Evolutionary conservation across 2,329 filamentous ascomycete genomes (phyloP), one percentile per base, ranked within the genome.

Genomic region (Penicillium concentricum): DNA sequence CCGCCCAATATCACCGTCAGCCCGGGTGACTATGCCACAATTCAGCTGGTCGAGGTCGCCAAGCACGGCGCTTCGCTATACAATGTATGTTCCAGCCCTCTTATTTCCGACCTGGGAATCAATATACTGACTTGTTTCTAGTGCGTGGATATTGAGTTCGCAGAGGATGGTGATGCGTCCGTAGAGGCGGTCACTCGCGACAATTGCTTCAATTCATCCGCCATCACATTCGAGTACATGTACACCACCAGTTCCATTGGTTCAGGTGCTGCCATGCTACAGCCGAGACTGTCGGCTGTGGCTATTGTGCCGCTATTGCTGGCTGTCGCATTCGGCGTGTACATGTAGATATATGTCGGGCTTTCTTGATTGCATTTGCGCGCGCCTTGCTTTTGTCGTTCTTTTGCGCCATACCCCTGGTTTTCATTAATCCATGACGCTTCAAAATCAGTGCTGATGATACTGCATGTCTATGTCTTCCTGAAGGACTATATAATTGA

Each of bases 121-220:
- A 15, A 39, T 34, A 57, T 44, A 28, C 57, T 54, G 43, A 42
- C 45, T n/a, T 4, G 3, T 26, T 34, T 48, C 15, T 57, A 96
- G 91, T 97, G 94, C 72, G 92, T 95, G 65, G 93, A 97, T 71
- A 95, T 97, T 68, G 93, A 89, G 45, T 95, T 97, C 67, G 90
- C 88, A 46, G 89, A 92, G 1, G 89, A 90, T 24, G 78, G 85
- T 67, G 88, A 96, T 37, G n/a, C 58, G 0, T 59, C 64, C 70
- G 86, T 96, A 48, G 79, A 79, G 54, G 80, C 88, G 64, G 90
- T 97, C 63, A 96, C 89, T 71, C 79, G 82, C 57, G 82, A 85
- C 15, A 97, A 96, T 77, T 97, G 93, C 81, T 92, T 88, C 81
- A 97, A 97, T 79, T 90, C 87, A 58, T 86, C 84, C 44, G 80